These are phyloP conservation scores for Astrothelium macrocarpum DNA, from an alignment of 495 filamentous ascomycete genomes.

Conservation along the genomic window DNA sequence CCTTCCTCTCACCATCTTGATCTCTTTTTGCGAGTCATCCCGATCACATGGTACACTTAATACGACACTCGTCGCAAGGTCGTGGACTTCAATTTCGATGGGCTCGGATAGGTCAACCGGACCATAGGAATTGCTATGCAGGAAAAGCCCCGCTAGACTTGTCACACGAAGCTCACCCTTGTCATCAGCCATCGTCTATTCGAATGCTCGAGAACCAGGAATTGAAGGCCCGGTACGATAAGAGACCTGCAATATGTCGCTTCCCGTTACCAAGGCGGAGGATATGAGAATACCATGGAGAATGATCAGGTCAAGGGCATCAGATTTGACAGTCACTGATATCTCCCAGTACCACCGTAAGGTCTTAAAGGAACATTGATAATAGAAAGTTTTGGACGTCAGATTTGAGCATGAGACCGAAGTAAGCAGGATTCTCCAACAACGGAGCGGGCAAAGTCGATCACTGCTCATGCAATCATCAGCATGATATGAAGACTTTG, in stretches of 20 bases:
- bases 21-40: slow-evolving; percentile 12
- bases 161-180: slow-evolving; percentile 45
- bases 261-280: slow-evolving; percentile 21
- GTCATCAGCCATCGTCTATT: slow-evolving; percentile 47
- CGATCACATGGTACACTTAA: slow-evolving; percentile 4
- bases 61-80: slow-evolving; percentile 11
- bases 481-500: too few relatives aligned
- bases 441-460: slow-evolving; percentile 15
- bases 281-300: slow-evolving; percentile 37
- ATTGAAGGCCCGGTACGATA: slow-evolving; percentile 44
- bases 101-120: background rate
- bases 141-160: background rate
- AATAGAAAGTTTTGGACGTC: slow-evolving; percentile 36
- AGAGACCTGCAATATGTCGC: slow-evolving; percentile 30
- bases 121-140: background rate
- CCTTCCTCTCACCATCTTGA: background rate
- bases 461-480: slow-evolving; percentile 7
- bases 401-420: slow-evolving; percentile 34
- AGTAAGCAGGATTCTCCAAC: slow-evolving; percentile 14
- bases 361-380: slow-evolving; percentile 20
- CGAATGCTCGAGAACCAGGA: slow-evolving; percentile 37
- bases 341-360: background rate
- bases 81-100: slow-evolving; percentile 11
- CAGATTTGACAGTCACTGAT: slow-evolving; percentile 26
- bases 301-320: slow-evolving; percentile 41